A percentile compares a stretch with the other conserved stretches of the same genome.
Evolutionary conservation across 2,329 filamentous ascomycete genomes (phyloP).

Genomic region (Fusarium metavorans): DNA sequence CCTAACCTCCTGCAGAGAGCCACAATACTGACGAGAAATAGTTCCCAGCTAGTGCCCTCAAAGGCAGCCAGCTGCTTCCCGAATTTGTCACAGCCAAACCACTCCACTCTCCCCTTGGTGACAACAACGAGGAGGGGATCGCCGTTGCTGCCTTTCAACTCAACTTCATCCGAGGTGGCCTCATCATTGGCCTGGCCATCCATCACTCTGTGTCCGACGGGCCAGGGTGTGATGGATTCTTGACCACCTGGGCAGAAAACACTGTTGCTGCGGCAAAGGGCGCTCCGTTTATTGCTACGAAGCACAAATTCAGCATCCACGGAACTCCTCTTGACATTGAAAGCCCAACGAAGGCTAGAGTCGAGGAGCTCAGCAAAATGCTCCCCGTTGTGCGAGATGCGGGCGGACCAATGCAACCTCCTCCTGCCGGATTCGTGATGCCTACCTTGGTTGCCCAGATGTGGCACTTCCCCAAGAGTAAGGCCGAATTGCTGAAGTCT

Average conservation of each 20-base stretch:
- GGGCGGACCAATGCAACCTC: slow-evolving; percentile 12
- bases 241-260: slow-evolving; percentile 21
- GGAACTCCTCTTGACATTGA: background rate
- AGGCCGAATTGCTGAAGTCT: slow-evolving; percentile 2
- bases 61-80: slow-evolving; percentile 5
- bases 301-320: background rate
- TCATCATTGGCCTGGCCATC: slow-evolving; percentile 21
- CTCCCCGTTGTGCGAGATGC: slow-evolving; percentile 13
- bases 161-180: slow-evolving; percentile 21
- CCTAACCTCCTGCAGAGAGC: background rate
- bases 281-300: background rate
- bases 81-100: slow-evolving; percentile 2
- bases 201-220: slow-evolving; percentile 25
- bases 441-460: slow-evolving; percentile 17
- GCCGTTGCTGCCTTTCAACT: slow-evolving; percentile 19
- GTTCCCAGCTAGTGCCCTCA: background rate
- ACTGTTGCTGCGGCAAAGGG: background rate
- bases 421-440: slow-evolving; percentile 24
- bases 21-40: background rate
- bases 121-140: background rate
- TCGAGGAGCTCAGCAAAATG: slow-evolving; percentile 1
- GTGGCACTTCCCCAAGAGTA: slow-evolving; percentile 23
- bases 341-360: background rate
- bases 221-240: slow-evolving; percentile 21
- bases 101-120: background rate